Evolutionary conservation across 352 stramenopile species (phyloP).

Genomic region (Globisporangium apiculatum): DNA sequence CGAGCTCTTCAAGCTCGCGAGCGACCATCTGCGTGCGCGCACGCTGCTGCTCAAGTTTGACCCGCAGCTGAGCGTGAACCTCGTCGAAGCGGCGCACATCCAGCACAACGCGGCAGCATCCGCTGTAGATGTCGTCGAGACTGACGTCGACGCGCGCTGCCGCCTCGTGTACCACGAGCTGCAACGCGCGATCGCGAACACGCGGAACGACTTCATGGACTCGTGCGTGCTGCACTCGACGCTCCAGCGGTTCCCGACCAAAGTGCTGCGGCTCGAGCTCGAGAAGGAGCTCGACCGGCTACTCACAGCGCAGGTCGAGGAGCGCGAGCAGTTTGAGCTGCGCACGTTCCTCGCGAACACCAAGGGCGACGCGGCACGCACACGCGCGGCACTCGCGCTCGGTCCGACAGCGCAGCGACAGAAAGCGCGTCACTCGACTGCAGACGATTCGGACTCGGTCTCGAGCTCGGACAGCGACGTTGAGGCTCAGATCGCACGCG

Average conservation of each 20-base stretch:
- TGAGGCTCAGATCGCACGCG: conserved; percentile 54
- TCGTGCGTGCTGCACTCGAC: conserved; percentile 85
- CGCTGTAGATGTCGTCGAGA: conserved; percentile 35
- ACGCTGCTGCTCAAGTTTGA: conserved; percentile 68
- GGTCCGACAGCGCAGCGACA: not conserved
- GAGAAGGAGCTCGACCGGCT: conserved; percentile 90
- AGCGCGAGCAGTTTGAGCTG: conserved; percentile 59
- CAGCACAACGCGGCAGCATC: conserved; percentile 23
- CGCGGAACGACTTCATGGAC: conserved; percentile 86
- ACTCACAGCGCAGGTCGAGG: conserved; percentile 78
- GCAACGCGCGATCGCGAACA: conserved; percentile 81
- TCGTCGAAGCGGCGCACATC: conserved; percentile 34
- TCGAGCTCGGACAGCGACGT: conserved; percentile 70
- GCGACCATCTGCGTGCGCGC: conserved; percentile 43
- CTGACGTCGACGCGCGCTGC: conserved; percentile 84
- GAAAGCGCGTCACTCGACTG: not conserved
- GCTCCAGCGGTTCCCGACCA: conserved; percentile 87
- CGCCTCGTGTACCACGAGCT: conserved; percentile 87
- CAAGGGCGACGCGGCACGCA: conserved; percentile 9
- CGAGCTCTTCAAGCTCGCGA: conserved; percentile 62
- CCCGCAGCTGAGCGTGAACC: conserved; percentile 37
- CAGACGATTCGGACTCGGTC: conserved; percentile 18
- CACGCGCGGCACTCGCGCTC: conserved; percentile 1
- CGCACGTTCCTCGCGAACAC: conserved; percentile 31
- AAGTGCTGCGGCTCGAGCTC: conserved; percentile 84